These are phyloP conservation scores for Corynespora cassiicola DNA, from an alignment of 2,329 filamentous ascomycete genomes.

Conservation along the genomic window DNA sequence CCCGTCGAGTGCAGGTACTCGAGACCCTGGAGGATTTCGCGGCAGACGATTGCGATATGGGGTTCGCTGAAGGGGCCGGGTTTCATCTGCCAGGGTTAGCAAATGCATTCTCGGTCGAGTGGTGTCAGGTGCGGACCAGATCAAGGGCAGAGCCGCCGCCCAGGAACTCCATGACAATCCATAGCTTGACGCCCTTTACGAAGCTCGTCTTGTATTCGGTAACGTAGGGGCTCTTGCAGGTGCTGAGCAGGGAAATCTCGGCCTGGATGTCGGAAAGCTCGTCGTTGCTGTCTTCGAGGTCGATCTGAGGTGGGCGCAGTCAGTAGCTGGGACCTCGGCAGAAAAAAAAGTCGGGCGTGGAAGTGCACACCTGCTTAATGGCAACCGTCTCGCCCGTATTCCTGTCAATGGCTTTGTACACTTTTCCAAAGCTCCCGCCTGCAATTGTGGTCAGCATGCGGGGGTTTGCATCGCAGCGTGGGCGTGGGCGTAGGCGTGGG, in stretches of 20 bases:
- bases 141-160: conserved; percentile 96
- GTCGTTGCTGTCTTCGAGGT: conserved; percentile 97
- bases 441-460: conserved; percentile 17
- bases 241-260: conserved; percentile 93
- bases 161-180: conserved; percentile 99
- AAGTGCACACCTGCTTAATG: conserved; percentile 84
- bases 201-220: conserved; percentile 98
- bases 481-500: too few species aligned
- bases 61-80: conserved; percentile 85
- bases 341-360: too few species aligned
- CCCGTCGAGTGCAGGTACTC: conserved; percentile 93
- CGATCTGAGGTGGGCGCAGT: conserved; percentile 83
- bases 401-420: conserved; percentile 95
- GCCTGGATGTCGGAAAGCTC: conserved; percentile 98
- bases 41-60: conserved; percentile 93
- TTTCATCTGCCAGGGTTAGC: conserved; percentile 70
- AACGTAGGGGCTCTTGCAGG: conserved; percentile 91
- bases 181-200: conserved; percentile 93
- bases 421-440: conserved; percentile 95
- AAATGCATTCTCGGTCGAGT: not conserved
- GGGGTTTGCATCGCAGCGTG: not conserved
- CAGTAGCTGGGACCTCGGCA: too few species aligned
- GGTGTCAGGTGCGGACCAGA: conserved; percentile 65
- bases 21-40: conserved; percentile 85
- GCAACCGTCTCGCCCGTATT: conserved; percentile 91